Percentiles rank a stretch among this genome's conserved stretches.
Conservation (phyloP, 2,329 filamentous ascomycete genomes). For the Colletotrichum lupini region DNA sequence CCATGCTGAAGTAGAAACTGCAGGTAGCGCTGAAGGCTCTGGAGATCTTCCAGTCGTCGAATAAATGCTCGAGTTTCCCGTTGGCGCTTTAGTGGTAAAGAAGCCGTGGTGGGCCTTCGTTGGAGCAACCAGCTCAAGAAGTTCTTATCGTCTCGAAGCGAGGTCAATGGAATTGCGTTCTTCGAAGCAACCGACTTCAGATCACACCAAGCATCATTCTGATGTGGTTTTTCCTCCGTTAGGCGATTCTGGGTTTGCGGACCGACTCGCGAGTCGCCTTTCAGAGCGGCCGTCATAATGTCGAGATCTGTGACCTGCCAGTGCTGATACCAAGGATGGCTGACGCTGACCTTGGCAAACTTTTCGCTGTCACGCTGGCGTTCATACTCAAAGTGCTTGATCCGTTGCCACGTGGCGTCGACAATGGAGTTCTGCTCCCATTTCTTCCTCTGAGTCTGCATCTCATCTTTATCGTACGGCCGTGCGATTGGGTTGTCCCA, state of each 20-base stretch:
- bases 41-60: not conserved
- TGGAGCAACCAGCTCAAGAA: constrained; percentile 51
- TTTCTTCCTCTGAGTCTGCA: constrained; percentile 42
- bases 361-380: constrained; percentile 29
- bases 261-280: constrained; percentile 2
- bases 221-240: not conserved
- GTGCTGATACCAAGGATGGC: constrained; percentile 29
- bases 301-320: constrained; percentile 57
- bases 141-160: constrained; percentile 41
- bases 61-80: not conserved
- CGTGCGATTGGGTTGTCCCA: constrained; percentile 57
- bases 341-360: constrained; percentile 25
- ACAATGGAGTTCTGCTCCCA: constrained; percentile 43
- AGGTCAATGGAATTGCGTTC: constrained; percentile 46
- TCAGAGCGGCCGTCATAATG: constrained; percentile 53
- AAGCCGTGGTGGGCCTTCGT: constrained; percentile 34
- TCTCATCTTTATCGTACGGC: constrained; percentile 49
- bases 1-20: not conserved
- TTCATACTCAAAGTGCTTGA: constrained; percentile 45
- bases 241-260: constrained; percentile 2
- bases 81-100: not conserved
- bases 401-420: constrained; percentile 39
- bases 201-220: not conserved
- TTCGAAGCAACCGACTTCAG: constrained; percentile 30
- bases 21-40: not conserved